Conservation (phyloP, 805 yeast genomes). For the Wickerhamomyces silvicola region DNA sequence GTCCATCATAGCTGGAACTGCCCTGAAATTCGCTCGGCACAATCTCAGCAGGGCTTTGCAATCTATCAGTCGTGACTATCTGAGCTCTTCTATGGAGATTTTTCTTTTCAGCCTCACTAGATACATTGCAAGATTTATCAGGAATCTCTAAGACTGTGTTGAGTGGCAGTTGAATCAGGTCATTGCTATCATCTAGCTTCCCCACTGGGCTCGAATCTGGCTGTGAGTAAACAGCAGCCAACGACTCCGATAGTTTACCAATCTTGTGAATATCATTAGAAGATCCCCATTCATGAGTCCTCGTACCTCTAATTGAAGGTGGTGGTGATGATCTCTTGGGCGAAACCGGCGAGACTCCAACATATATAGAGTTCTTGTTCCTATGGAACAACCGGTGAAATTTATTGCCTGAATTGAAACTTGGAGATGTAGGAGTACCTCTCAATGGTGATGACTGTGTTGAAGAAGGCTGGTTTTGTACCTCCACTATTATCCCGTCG, state of each 20-base stretch:
- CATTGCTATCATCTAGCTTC: no score
- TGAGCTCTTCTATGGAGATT: slow-evolving; percentile 20
- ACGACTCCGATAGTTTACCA: no score
- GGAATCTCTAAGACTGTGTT: slow-evolving; percentile 19
- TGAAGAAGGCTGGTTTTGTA: slow-evolving; percentile 1
- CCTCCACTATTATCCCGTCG: neutral
- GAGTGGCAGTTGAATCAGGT: slow-evolving; percentile 10
- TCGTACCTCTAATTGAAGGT: slow-evolving; percentile 39
- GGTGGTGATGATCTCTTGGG: slow-evolving; percentile 16
- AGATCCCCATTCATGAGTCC: slow-evolving; percentile 45
- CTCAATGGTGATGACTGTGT: slow-evolving; percentile 6
- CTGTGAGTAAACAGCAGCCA: no score
- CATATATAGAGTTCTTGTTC: slow-evolving; percentile 13
- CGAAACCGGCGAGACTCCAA: slow-evolving; percentile 15
- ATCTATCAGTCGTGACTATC: slow-evolving; percentile 15
- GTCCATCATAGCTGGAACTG: neutral
- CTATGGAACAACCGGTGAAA: slow-evolving; percentile 21
- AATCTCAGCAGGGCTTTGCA: slow-evolving; percentile 4
- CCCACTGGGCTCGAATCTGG: no score
- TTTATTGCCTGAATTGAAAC: slow-evolving; percentile 10
- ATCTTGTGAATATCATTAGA: neutral
- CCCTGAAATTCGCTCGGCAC: no score
- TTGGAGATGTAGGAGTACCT: slow-evolving; percentile 7
- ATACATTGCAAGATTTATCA: slow-evolving; percentile 2
- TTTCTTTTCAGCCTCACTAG: slow-evolving; percentile 8